phyloP scores from a whole-genome alignment of 768 basidiomycete genomes.

The Pulveroboletus sp. region DNA sequence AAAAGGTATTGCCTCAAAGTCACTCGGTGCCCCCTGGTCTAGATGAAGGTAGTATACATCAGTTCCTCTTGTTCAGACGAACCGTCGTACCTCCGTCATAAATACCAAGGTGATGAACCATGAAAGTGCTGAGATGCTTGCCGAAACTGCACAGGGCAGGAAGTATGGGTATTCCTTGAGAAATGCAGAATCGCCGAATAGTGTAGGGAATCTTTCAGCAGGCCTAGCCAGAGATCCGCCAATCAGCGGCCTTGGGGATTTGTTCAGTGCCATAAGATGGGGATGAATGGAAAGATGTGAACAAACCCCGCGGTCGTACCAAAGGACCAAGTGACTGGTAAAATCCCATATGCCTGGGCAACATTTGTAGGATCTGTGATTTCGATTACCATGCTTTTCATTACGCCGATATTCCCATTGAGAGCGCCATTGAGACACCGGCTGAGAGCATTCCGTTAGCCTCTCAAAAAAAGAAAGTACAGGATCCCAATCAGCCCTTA shows the following conservation, averaged over 20 bases:
- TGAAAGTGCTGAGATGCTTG: slow-evolving; percentile 47
- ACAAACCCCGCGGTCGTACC: slow-evolving; percentile 43
- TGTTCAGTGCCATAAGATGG: slow-evolving; percentile 1
- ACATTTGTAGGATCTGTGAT: slow-evolving; percentile 35
- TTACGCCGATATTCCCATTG: slow-evolving; percentile 54
- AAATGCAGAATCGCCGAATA: slow-evolving; percentile 55
- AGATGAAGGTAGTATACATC: background rate
- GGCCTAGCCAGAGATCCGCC: slow-evolving; percentile 65
- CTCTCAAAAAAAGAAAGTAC: background rate
- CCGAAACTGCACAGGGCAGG: slow-evolving; percentile 62
- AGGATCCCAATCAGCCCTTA: background rate
- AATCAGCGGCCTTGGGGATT: slow-evolving; percentile 53
- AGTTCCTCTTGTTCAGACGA: too few relatives aligned
- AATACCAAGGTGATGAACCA: slow-evolving; percentile 48
- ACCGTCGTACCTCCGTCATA: slow-evolving; percentile 55
- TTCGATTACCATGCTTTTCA: slow-evolving; percentile 45
- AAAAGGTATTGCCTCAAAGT: slow-evolving; percentile 19
- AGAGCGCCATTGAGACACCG: slow-evolving; percentile 45
- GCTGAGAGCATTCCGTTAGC: slow-evolving; percentile 20
- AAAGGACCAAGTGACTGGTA: slow-evolving; percentile 48
- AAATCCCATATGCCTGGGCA: slow-evolving; percentile 48
- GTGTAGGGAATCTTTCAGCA: slow-evolving; percentile 56
- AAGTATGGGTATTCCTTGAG: slow-evolving; percentile 70
- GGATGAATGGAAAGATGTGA: background rate
- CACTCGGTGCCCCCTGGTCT: slow-evolving; percentile 16